Base-by-base conservation (phyloP, 371 early-diverging fungal species). In the Actinomortierella wolfii region DNA sequence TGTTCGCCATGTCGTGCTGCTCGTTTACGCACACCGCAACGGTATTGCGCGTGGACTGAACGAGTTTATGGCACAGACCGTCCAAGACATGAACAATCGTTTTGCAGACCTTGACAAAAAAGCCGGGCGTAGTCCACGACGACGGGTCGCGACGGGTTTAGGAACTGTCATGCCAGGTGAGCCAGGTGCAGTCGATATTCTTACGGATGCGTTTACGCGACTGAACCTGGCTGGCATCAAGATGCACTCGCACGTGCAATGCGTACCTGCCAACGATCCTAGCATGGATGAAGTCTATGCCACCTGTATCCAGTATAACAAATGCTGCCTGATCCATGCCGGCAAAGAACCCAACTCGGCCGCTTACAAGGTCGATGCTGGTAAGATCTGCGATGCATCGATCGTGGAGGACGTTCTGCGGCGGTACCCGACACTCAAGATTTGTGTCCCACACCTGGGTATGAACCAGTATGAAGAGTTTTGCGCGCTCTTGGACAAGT, bases 121-220 rank as follows among this genome's bases (percentile, higher is more conserved):
- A 20, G 11, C 34, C 9, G 39, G 17, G 9, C n/a, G 21, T 3
- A n/a, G 24, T 14, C 41, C 34, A 18, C 58, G 45, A 25, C 13
- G 61, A 34, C 47, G 65, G 7, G 76, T 76, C 11, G 77, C 75
- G 4, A 60, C 77, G 6, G 77, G 77, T 8, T 46, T 77, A n/a
- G 77, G 62, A 1, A 77, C 77, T 3, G 77, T 77, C 24, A 68
- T 74, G 68, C 77, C 77, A 0, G 77, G 77, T 1, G 77, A 77
- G 26, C 68, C 64, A 0, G 75, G 60, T 1, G 75, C 68, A 4
- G 62, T 43, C 15, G 69, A 55, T 13, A 75, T 77, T 20, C 50
- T 77, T 20, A 60, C 57, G 14, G 75, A 74, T 48, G 77, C 76
- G 7, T 73, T 73, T 39, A 68, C 59, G 5, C 66, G 55, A 0